Conservation (phyloP, 768 basidiomycete species). For the Cystofilobasidium bisporidii region DNA sequence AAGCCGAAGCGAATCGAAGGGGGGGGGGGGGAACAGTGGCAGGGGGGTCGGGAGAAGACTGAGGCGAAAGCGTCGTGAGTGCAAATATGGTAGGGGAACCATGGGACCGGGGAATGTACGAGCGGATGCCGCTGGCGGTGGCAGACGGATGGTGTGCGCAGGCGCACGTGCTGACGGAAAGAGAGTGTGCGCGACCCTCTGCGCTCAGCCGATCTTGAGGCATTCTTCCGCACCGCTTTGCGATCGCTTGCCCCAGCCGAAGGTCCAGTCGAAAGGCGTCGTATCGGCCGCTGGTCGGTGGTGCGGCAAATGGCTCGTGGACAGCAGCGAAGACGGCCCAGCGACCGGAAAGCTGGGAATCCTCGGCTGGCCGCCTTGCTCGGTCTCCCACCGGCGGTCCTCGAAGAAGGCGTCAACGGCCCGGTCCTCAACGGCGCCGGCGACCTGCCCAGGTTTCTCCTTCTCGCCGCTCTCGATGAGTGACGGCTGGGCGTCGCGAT, state of each 20-base stretch:
- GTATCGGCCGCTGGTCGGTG: not conserved
- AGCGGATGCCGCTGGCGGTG: too few relatives aligned
- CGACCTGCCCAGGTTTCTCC: slow-evolving; percentile 24
- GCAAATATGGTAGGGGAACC: too few relatives aligned
- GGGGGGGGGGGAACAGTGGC: too few relatives aligned
- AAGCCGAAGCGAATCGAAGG: not conserved
- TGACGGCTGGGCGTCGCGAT: slow-evolving; percentile 9
- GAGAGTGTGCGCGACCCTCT: not conserved
- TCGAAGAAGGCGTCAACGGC: slow-evolving; percentile 57
- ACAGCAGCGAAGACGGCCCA: not conserved
- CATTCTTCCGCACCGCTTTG: not conserved
- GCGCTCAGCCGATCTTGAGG: not conserved
- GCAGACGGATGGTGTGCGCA: too few relatives aligned
- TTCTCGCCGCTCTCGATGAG: slow-evolving; percentile 19
- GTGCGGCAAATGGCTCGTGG: not conserved
- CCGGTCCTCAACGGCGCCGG: slow-evolving; percentile 43
- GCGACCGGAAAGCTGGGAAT: slow-evolving; percentile 7
- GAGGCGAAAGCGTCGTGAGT: too few relatives aligned
- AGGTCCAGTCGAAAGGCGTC: not conserved
- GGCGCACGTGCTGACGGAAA: too few relatives aligned
- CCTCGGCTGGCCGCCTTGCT: slow-evolving; percentile 40
- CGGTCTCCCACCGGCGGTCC: slow-evolving; percentile 59
- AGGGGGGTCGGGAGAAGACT: too few relatives aligned
- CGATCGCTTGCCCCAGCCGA: not conserved
- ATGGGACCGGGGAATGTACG: too few relatives aligned